phyloP scores from a whole-genome alignment of 208 protist genomes.

The Acanthamoeba sp. region DNA sequence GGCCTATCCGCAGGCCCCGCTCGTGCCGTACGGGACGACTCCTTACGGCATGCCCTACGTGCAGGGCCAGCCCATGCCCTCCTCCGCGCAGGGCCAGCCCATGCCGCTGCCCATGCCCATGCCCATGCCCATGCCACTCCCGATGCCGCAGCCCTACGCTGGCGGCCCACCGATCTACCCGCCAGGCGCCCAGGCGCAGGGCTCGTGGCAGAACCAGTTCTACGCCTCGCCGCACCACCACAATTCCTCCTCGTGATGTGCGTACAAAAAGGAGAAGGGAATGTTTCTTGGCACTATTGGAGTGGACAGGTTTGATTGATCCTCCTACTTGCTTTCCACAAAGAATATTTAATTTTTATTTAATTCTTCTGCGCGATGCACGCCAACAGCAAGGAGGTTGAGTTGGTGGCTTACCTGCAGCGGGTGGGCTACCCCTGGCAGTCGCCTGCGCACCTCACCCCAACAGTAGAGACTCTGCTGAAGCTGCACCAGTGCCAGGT shows the following conservation, averaged over 20 bases:
- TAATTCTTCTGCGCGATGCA: no score
- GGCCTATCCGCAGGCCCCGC: background rate
- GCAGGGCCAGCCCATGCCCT: background rate
- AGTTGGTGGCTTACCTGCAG: background rate
- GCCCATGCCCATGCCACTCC: background rate
- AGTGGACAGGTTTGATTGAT: no score
- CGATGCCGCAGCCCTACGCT: background rate
- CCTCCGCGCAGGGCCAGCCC: no score
- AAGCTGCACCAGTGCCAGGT: background rate
- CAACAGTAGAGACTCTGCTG: background rate
- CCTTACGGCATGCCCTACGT: background rate
- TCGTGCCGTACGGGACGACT: conserved; percentile 5
- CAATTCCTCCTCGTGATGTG: background rate
- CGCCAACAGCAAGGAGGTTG: background rate
- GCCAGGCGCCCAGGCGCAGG: background rate
- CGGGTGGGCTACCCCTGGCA: background rate
- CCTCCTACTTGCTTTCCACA: no score
- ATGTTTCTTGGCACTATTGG: no score
- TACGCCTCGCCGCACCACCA: background rate
- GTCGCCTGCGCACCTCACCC: background rate
- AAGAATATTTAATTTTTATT: no score
- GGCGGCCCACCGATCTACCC: background rate
- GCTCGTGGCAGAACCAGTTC: conserved; percentile 13
- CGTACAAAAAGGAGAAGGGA: no score
- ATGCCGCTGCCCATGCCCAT: background rate